A percentile compares a stretch with the other conserved stretches of the same genome.
phyloP scores from a whole-genome alignment of 2,329 filamentous ascomycete species.

The Stachybotrys elegans region DNA sequence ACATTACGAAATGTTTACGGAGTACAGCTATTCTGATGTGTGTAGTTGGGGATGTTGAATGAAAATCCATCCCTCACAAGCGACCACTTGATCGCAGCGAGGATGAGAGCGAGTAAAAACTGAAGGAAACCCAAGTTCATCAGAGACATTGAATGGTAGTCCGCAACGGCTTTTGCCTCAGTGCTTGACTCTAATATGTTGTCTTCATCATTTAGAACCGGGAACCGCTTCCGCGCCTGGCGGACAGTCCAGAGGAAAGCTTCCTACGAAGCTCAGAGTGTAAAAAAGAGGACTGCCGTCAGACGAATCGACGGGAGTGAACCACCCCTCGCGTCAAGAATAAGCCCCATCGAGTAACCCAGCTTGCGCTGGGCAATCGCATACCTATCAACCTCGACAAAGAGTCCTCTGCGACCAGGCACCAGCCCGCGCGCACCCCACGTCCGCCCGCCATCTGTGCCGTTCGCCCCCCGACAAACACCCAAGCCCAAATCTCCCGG shows the following conservation, averaged over 20 bases:
- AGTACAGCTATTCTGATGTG: too few species aligned
- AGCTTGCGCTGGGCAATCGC: constrained; percentile 72
- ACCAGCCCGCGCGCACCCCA: constrained; percentile 41
- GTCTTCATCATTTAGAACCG: constrained; percentile 84
- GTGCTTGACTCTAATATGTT: constrained; percentile 96
- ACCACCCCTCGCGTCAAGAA: constrained; percentile 94
- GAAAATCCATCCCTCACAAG: too few species aligned
- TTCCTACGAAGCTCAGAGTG: constrained; percentile 38
- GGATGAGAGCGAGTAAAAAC: too few species aligned
- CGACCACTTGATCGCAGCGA: too few species aligned
- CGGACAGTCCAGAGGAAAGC: constrained; percentile 24
- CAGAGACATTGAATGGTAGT: constrained; percentile 25
- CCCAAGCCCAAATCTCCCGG: constrained; percentile 8
- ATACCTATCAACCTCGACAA: constrained; percentile 98
- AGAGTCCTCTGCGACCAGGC: constrained; percentile 53
- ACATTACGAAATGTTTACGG: too few species aligned
- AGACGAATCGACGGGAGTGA: constrained; percentile 13
- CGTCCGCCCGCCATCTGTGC: constrained; percentile 38
- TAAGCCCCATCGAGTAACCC: constrained; percentile 99
- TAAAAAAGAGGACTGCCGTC: constrained; percentile 21
- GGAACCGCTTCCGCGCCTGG: constrained; percentile 26
- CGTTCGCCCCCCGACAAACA: constrained; percentile 4
- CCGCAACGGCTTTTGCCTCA: constrained; percentile 51
- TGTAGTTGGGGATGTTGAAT: too few species aligned
- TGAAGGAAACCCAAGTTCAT: constrained; percentile 19